Percentiles rank a stretch among this genome's conserved stretches.
Evolutionary conservation across 2,329 filamentous ascomycete species (phyloP).

Genomic region (Apiospora saccharicola): DNA sequence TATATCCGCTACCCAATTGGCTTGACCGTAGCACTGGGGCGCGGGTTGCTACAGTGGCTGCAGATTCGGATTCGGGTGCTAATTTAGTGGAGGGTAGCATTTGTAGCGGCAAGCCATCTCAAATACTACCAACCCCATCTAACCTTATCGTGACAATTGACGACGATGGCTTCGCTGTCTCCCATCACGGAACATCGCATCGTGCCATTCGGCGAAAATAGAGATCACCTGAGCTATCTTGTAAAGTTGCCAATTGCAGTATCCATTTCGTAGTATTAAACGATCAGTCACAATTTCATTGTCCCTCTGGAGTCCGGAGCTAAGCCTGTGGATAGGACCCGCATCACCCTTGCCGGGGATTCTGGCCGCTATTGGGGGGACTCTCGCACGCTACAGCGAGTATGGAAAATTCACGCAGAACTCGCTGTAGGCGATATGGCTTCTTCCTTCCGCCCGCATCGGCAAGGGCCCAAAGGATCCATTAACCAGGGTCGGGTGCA

Average conservation of each 20-base stretch:
- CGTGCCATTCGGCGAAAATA: background rate
- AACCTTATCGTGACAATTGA: background rate
- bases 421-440: background rate
- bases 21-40: background rate
- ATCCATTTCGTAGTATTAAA: background rate
- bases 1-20: background rate
- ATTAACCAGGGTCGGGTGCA: background rate
- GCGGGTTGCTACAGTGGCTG: background rate
- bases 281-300: background rate
- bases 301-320: background rate
- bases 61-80: slow-evolving; percentile 1
- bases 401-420: background rate
- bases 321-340: background rate
- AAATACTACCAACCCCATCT: background rate
- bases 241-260: background rate
- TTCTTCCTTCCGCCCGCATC: background rate
- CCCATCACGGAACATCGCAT: background rate
- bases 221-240: background rate
- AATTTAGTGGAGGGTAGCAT: slow-evolving; percentile 1
- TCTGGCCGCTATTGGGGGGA: background rate
- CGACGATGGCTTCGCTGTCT: background rate
- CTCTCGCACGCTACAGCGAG: background rate
- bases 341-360: background rate
- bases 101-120: background rate
- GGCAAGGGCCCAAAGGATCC: background rate